These are phyloP conservation scores for Ganoderma boninense DNA, from an alignment of 1,284 basidiomycete species.

Conservation along the genomic window DNA sequence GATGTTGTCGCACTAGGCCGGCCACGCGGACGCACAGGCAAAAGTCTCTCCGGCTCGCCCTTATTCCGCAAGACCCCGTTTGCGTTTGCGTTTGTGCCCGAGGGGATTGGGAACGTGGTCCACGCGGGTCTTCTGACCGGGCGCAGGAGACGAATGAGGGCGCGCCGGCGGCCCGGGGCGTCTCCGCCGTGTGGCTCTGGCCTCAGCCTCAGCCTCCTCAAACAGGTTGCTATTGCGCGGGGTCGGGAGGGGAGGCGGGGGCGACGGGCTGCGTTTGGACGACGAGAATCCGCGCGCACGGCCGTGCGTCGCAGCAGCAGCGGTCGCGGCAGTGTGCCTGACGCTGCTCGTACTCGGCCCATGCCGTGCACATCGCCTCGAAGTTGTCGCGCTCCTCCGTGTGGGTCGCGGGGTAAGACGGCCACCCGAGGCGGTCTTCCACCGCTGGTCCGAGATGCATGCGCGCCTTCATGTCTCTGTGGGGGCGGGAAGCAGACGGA, in stretches of 20 bases:
- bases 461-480: slow-evolving; percentile 71
- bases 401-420: slow-evolving; percentile 42
- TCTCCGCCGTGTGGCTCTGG: background rate
- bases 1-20: slow-evolving; percentile 6
- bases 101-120: background rate
- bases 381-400: slow-evolving; percentile 59
- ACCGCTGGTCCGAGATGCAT: slow-evolving; percentile 55
- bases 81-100: background rate
- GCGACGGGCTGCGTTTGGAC: slow-evolving; percentile 7
- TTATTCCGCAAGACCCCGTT: background rate
- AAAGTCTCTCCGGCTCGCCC: slow-evolving; percentile 11
- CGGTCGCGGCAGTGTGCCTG: too few species aligned
- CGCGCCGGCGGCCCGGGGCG: background rate
- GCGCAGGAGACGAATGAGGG: background rate
- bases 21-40: slow-evolving; percentile 4
- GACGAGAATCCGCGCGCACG: slow-evolving; percentile 14
- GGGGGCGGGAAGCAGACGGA: slow-evolving; percentile 7
- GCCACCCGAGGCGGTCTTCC: slow-evolving; percentile 58
- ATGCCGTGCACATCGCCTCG: slow-evolving; percentile 61
- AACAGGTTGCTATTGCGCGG: background rate
- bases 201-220: slow-evolving; percentile 1
- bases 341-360: slow-evolving; percentile 50
- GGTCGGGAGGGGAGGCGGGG: slow-evolving; percentile 9
- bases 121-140: background rate
- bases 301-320: background rate